These are phyloP conservation scores for Calonectria montana DNA, from an alignment of 2,329 filamentous ascomycete genomes.

Conservation along the genomic window DNA sequence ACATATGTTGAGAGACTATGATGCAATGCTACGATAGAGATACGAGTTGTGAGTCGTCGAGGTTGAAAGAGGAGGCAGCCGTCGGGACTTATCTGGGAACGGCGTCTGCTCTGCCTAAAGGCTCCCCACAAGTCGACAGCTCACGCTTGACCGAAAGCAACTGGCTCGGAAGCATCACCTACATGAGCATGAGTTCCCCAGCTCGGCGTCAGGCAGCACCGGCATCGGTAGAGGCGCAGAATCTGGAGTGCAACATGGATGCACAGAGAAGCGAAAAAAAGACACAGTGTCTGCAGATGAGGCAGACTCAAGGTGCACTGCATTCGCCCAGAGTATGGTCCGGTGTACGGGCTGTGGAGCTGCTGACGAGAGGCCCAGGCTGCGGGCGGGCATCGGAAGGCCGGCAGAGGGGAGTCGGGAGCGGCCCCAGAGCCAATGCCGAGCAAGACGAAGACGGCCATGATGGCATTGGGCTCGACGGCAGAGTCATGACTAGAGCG, in stretches of 20 bases:
- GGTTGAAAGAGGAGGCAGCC: not conserved
- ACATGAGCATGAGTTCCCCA: constrained; percentile 1
- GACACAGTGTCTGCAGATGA: constrained; percentile 1
- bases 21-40: not conserved
- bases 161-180: not conserved
- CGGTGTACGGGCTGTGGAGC: not conserved
- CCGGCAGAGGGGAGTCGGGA: not conserved
- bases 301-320: not conserved
- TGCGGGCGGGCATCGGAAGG: not conserved
- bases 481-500: not conserved
- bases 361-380: not conserved
- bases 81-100: not conserved
- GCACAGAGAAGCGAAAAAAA: not conserved
- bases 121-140: not conserved
- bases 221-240: not conserved
- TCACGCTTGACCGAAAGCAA: not conserved
- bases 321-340: not conserved
- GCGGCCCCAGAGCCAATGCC: not conserved
- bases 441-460: not conserved
- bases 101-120: not conserved
- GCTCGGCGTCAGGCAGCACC: not conserved
- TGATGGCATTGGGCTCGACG: not conserved
- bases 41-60: not conserved
- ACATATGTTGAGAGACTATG: not conserved
- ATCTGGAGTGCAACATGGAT: not conserved